phyloP scores from a whole-genome alignment of 495 filamentous ascomycete genomes.

The Baudoinia panamericana region DNA sequence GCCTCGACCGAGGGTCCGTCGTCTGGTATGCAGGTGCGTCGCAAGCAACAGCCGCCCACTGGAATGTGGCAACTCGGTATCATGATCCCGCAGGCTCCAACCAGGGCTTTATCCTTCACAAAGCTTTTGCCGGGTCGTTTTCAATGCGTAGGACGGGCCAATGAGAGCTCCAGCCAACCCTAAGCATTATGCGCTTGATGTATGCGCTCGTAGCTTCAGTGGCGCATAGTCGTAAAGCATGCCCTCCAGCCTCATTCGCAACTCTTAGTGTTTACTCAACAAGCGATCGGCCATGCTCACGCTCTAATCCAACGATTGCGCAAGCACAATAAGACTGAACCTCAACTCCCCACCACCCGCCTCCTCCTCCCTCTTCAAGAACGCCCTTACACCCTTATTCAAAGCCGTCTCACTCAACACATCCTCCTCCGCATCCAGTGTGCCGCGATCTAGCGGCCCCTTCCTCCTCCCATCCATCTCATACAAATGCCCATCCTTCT shows the following conservation, averaged over 20 bases:
- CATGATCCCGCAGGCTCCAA: too few species aligned
- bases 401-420: slow-evolving; percentile 53
- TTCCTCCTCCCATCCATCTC: slow-evolving; percentile 40
- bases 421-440: slow-evolving; percentile 49
- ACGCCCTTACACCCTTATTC: slow-evolving; percentile 43
- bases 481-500: slow-evolving; percentile 28
- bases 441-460: slow-evolving; percentile 60
- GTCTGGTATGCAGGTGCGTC: slow-evolving; percentile 1
- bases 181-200: too few species aligned
- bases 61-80: too few species aligned
- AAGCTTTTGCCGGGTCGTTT: too few species aligned
- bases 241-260: too few species aligned
- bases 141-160: too few species aligned
- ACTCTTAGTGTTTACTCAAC: too few species aligned
- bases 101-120: too few species aligned
- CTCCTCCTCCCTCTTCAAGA: slow-evolving; percentile 40
- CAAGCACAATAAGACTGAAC: slow-evolving; percentile 45
- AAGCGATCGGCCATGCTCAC: too few species aligned
- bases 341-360: slow-evolving; percentile 36
- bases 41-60: background rate
- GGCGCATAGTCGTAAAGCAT: too few species aligned
- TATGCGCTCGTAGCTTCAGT: too few species aligned
- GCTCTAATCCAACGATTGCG: slow-evolving; percentile 29
- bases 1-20: background rate
- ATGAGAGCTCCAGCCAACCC: too few species aligned